Evolutionary conservation across 768 basidiomycete species (phyloP), one percentile per base, ranked within the genome.

Genomic region (Suillus lakei): DNA sequence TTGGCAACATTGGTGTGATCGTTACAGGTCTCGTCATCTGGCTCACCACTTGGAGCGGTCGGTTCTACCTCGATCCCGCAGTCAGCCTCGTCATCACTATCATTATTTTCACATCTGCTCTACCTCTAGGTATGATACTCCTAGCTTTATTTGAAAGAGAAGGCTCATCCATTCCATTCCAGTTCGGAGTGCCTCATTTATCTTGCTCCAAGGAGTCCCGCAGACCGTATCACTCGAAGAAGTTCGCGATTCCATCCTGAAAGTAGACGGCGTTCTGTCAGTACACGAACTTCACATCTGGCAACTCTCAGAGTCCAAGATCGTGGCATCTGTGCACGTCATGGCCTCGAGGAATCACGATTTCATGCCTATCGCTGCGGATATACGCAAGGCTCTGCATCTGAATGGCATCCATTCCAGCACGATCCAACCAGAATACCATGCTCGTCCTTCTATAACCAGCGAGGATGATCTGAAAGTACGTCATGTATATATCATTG

Each of bases 1-100:
- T 99, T 30, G 98, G 98, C 56, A 99, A 99, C 76, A 92, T 99
- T 67, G 97, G 98, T 61, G 98, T 99, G 67, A 98, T 99, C 67
- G 89, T 91, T 34, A 94, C 96, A 5, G 98, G 98, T 64, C 86
- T 99, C 16, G 82, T 99, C 73, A 98, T 99, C 73, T 96, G 95
- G 96, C 85, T 92, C 66, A 90, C 91, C 1, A 81, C 86, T 28
- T 96, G 93, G 89, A 78, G 81, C 68, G 95, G 87, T 85, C 95
- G 91, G 74, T 92, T 89, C 73, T 98, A 96, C 80, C 95, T 89
- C 68, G 98, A 99, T 76, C 97, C 98, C 0, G 76, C 91, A 46
- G 95, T 99, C 79, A 95, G 92, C 76, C 83, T 99, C 70, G 83
- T 98, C 63, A 99, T 99, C 78, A 96, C 98, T 3, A 82, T 89